Evolutionary conservation across 2,329 filamentous ascomycete genomes (phyloP).

Genomic region (Colletotrichum spinosum): DNA sequence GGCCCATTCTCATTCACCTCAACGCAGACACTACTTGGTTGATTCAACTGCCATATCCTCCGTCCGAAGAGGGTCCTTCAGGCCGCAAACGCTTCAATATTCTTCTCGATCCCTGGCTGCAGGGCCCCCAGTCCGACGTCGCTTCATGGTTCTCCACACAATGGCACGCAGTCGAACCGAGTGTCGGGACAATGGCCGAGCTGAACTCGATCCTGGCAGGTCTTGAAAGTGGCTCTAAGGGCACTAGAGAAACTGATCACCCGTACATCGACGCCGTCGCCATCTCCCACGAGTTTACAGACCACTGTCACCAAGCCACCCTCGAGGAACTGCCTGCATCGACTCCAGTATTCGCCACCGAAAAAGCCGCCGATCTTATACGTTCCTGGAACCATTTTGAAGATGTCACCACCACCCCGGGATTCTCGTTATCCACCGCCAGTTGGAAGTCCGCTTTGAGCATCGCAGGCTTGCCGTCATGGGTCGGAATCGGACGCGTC

Average conservation of each 20-base stretch:
- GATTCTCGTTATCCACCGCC: conserved; percentile 49
- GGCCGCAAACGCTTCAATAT: conserved; percentile 70
- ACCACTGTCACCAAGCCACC: conserved; percentile 74
- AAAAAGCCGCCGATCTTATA: conserved; percentile 68
- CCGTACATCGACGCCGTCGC: conserved; percentile 68
- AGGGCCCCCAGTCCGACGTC: conserved; percentile 71
- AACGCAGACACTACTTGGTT: conserved; percentile 77
- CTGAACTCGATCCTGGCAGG: conserved; percentile 63
- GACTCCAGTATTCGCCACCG: conserved; percentile 70
- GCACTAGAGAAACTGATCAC: conserved; percentile 37
- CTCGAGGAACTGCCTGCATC: conserved; percentile 63
- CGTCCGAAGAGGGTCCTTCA: conserved; percentile 52
- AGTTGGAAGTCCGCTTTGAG: conserved; percentile 43
- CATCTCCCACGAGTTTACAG: conserved; percentile 75
- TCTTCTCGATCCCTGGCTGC: conserved; percentile 74
- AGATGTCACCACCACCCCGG: conserved; percentile 61
- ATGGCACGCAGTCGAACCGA: conserved; percentile 68
- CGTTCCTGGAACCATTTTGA: conserved; percentile 70
- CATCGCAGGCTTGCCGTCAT: conserved; percentile 59
- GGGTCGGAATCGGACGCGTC: conserved; percentile 71
- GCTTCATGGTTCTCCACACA: conserved; percentile 74
- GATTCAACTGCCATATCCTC: conserved; percentile 70
- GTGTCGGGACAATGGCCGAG: conserved; percentile 65
- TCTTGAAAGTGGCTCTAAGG: conserved; percentile 52
- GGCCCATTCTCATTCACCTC: conserved; percentile 68